Conservation (phyloP, 306 rosid genomes). For the Castanopsis chinensis region DNA sequence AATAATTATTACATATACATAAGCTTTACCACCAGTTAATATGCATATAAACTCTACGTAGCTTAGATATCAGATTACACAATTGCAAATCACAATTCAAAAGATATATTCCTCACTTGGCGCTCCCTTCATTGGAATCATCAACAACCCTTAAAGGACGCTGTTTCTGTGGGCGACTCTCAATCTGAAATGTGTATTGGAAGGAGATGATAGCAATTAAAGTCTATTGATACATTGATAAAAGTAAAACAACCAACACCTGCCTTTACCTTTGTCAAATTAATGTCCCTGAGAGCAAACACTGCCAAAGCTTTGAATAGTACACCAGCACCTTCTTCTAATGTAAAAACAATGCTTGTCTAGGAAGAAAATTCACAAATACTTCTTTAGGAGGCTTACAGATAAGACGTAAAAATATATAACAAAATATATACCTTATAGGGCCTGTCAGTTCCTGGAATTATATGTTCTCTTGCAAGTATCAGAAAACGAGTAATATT, state of each 20-base stretch:
- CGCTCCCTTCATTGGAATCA: constrained; percentile 72
- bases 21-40: constrained; percentile 10
- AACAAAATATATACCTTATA: constrained; percentile 50
- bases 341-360: constrained; percentile 85
- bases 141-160: constrained; percentile 70
- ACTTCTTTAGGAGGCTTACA: constrained; percentile 19
- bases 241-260: not conserved
- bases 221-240: not conserved
- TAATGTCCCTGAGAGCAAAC: constrained; percentile 73
- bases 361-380: constrained; percentile 28
- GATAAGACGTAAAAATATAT: not conserved
- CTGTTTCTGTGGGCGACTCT: constrained; percentile 75
- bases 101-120: constrained; percentile 55
- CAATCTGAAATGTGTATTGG: constrained; percentile 61
- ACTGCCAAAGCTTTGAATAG: constrained; percentile 89
- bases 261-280: constrained; percentile 60
- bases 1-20: not conserved
- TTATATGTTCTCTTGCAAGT: constrained; percentile 81
- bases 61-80: constrained; percentile 12
- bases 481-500: constrained; percentile 81
- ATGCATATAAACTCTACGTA: constrained; percentile 4
- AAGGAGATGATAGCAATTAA: constrained; percentile 9
- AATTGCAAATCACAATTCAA: constrained; percentile 10
- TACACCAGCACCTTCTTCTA: constrained; percentile 86
- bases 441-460: constrained; percentile 59